A percentile compares a stretch with the other conserved stretches of the same genome.
These are phyloP conservation scores for Dioscorea zingiberensis DNA, from an alignment of 106 monocot species.

Conservation along the genomic window DNA sequence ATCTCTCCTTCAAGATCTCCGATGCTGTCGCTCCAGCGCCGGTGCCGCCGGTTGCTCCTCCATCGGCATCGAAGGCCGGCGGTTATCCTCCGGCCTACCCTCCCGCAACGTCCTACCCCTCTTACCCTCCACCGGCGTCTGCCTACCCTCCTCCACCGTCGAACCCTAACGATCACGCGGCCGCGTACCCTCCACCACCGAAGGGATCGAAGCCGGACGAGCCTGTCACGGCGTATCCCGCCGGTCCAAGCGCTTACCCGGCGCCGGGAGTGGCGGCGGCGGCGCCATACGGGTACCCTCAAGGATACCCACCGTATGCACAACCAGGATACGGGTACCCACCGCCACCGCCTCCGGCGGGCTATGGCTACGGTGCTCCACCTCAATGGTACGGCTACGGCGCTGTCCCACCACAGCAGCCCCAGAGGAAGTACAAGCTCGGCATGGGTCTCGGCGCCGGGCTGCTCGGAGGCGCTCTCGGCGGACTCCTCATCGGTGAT, in stretches of 20 bases:
- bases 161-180: slow-evolving; percentile 9
- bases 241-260: slow-evolving; percentile 1
- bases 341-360: slow-evolving; percentile 8
- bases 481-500: slow-evolving; percentile 47
- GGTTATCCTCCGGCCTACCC: not conserved
- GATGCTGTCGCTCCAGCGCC: slow-evolving; percentile 5
- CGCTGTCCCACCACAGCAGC: not conserved
- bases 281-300: too few relatives aligned
- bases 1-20: slow-evolving; percentile 43
- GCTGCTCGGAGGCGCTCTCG: slow-evolving; percentile 38
- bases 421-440: slow-evolving; percentile 17
- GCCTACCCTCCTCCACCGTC: not conserved
- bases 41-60: not conserved
- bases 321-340: slow-evolving; percentile 9
- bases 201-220: too few relatives aligned
- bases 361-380: slow-evolving; percentile 14
- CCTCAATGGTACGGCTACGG: slow-evolving; percentile 14
- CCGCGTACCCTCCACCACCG: too few relatives aligned
- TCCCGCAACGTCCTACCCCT: not conserved
- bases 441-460: slow-evolving; percentile 45
- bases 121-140: not conserved
- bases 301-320: too few relatives aligned
- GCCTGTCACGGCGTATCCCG: too few relatives aligned
- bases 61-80: not conserved
- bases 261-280: not conserved